A percentile compares a stretch with the other conserved stretches of the same genome.
phyloP scores from a whole-genome alignment of 768 basidiomycete species.

The Boletus eberwhitei region DNA sequence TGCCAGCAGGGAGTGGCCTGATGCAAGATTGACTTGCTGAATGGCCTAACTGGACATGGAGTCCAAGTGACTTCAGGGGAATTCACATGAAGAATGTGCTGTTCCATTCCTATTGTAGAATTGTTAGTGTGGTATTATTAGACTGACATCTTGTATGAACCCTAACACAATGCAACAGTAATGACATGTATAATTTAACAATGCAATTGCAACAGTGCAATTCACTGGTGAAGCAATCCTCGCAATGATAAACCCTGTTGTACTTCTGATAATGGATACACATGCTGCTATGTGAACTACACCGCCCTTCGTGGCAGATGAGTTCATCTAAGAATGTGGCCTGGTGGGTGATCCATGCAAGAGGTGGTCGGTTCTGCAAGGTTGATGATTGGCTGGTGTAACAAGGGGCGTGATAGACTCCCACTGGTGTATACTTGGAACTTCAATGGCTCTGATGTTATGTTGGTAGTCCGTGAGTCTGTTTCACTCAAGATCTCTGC shows the following conservation, averaged over 20 bases:
- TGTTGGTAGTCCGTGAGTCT: too few relatives aligned
- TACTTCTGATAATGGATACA: not conserved
- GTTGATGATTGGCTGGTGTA: too few relatives aligned
- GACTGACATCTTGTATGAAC: not conserved
- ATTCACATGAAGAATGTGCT: constrained; percentile 12
- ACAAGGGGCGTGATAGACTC: not conserved
- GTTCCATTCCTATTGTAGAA: constrained; percentile 16
- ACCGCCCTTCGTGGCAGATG: constrained; percentile 10
- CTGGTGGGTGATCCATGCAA: not conserved
- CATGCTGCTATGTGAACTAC: not conserved
- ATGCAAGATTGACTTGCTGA: constrained; percentile 11
- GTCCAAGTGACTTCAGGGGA: constrained; percentile 20
- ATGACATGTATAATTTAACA: constrained; percentile 2
- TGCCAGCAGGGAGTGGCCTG: not conserved
- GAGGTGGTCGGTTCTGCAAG: constrained; percentile 7
- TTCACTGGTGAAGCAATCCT: constrained; percentile 6
- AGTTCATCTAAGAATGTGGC: constrained; percentile 15
- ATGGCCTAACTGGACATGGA: constrained; percentile 27
- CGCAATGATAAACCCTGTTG: constrained; percentile 3
- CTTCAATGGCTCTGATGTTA: too few relatives aligned
- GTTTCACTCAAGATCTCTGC: too few relatives aligned
- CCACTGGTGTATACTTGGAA: not conserved
- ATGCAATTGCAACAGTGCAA: constrained; percentile 9
- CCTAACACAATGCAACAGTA: constrained; percentile 17
- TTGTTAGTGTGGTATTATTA: not conserved